These are phyloP conservation scores for Tricholoma sp. DNA, from an alignment of 768 basidiomycete species.

Conservation along the genomic window DNA sequence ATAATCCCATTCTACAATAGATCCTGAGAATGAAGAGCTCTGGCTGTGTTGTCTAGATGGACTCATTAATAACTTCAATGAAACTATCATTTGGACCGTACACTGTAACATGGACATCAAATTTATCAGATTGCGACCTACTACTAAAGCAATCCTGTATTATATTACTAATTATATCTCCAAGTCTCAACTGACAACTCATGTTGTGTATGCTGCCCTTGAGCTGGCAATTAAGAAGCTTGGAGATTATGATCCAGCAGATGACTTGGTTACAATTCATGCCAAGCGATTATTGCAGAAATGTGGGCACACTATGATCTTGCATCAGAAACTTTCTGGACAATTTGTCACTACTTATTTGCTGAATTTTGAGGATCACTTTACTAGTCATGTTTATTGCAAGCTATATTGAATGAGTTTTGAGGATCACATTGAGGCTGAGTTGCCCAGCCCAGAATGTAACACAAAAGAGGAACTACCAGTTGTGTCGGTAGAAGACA, in stretches of 20 bases:
- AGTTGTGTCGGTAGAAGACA: no score
- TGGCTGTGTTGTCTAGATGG: no score
- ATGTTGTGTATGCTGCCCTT: conserved; percentile 35
- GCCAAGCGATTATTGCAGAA: no score
- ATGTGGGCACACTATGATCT: no score
- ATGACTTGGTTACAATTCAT: conserved; percentile 9
- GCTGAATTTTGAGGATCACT: conserved; percentile 22
- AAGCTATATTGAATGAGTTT: conserved; percentile 31
- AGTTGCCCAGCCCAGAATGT: no score
- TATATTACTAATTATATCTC: conserved; percentile 42
- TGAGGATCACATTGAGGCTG: no score
- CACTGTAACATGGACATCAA: conserved; percentile 46
- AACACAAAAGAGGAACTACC: no score
- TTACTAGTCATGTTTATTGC: conserved; percentile 28
- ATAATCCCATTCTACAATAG: no score
- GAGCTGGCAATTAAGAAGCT: conserved; percentile 27
- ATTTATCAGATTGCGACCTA: conserved; percentile 30
- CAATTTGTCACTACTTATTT: conserved; percentile 11
- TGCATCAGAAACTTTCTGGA: conserved; percentile 28
- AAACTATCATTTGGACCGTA: conserved; percentile 27
- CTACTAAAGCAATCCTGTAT: no score
- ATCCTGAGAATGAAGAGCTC: no score
- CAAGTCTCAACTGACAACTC: conserved; percentile 34
- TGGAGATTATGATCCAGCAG: conserved; percentile 12
- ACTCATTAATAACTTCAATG: conserved; percentile 28